Percentiles rank a stretch among this genome's conserved stretches.
These are phyloP conservation scores for Pueraria montana DNA, from an alignment of 306 rosid species.

Conservation along the genomic window DNA sequence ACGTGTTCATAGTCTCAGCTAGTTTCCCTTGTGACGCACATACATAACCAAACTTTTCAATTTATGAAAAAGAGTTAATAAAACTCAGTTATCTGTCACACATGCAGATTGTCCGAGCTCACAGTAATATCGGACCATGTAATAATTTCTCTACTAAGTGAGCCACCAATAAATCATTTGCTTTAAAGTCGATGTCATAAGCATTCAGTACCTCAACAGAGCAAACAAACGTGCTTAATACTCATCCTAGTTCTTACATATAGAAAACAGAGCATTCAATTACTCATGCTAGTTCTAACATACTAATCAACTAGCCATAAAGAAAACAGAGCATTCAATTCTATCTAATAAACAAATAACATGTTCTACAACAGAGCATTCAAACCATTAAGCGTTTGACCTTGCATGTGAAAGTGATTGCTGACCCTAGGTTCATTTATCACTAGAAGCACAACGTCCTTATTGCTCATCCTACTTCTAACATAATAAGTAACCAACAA, in stretches of 20 bases:
- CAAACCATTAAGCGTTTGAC: neutral
- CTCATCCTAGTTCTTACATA: no score
- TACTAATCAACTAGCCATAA: no score
- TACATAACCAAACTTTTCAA: neutral
- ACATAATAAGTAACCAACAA: no score
- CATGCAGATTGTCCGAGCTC: neutral
- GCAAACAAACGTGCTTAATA: no score
- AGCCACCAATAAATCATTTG: slow-evolving; percentile 37
- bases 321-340: slow-evolving; percentile 4
- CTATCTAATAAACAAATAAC: neutral
- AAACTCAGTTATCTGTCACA: neutral
- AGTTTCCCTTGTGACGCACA: neutral
- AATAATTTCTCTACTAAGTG: neutral
- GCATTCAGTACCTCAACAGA: neutral
- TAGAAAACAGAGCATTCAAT: neutral
- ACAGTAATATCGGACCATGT: neutral
- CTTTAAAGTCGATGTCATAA: neutral
- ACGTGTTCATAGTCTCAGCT: neutral
- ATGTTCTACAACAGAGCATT: neutral
- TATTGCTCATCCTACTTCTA: no score
- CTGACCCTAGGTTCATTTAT: slow-evolving; percentile 41
- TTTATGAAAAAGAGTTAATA: neutral
- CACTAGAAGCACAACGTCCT: no score
- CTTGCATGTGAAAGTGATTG: neutral
- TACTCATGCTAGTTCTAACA: neutral